These are phyloP conservation scores for Aechmea fasciata DNA, from an alignment of 176 grass and related monocot genomes.

Conservation along the genomic window DNA sequence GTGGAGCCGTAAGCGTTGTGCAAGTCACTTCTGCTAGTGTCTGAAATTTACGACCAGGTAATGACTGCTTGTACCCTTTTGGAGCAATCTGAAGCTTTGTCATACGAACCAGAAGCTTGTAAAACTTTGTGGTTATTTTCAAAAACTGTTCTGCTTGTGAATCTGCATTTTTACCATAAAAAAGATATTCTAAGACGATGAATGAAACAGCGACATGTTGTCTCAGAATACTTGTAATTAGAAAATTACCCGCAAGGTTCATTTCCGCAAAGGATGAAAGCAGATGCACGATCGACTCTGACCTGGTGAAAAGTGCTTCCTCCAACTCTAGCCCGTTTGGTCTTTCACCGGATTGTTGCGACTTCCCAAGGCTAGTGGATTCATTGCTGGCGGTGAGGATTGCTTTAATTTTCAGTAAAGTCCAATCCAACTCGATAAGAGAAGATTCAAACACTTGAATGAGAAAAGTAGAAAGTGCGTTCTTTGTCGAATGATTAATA, in stretches of 20 bases:
- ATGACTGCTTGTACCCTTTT: conserved; percentile 48
- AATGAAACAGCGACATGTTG: conserved; percentile 1
- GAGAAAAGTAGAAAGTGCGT: conserved; percentile 39
- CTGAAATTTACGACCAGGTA: conserved; percentile 65
- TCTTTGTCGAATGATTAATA: conserved; percentile 64
- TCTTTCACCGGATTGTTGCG: conserved; percentile 41
- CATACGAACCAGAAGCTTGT: conserved; percentile 68
- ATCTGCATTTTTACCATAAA: conserved; percentile 42
- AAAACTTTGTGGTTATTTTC: conserved; percentile 61
- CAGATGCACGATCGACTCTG: conserved; percentile 43
- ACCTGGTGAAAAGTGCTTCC: conserved; percentile 76
- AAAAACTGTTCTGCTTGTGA: conserved; percentile 71
- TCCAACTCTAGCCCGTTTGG: conserved; percentile 38
- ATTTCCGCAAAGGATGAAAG: conserved; percentile 65
- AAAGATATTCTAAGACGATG: conserved; percentile 14
- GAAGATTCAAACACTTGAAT: conserved; percentile 58
- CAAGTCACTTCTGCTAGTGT: conserved; percentile 78
- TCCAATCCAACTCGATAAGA: conserved; percentile 67
- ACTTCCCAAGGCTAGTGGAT: conserved; percentile 26
- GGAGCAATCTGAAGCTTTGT: conserved; percentile 67
- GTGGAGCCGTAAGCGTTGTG: conserved; percentile 53
- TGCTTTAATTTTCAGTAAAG: conserved; percentile 50
- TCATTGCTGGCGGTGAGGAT: conserved; percentile 33
- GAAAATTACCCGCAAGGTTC: conserved; percentile 37
- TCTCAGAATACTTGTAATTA: neutral